Percentiles rank a stretch among this genome's conserved stretches.
phyloP scores from a whole-genome alignment of 2,329 filamentous ascomycete species.

The Fusarium nelsonii region DNA sequence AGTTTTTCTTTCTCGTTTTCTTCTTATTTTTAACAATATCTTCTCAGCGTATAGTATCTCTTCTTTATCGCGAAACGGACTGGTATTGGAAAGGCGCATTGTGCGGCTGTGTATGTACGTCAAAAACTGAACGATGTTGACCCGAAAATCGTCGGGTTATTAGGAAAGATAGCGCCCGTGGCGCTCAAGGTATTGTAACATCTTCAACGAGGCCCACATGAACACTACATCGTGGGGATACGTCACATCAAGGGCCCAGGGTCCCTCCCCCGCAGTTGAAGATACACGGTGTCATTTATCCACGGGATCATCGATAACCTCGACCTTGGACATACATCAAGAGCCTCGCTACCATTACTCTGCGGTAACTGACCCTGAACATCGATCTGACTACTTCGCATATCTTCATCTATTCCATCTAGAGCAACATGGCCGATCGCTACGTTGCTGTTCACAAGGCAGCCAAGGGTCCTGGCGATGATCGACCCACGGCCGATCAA shows the following conservation, averaged over 20 bases:
- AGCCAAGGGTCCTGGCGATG: not conserved
- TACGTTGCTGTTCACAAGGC: slow-evolving; percentile 14
- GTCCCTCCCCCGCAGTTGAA: not conserved
- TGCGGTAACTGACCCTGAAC: no score
- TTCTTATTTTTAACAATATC: no score
- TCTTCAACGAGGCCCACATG: not conserved
- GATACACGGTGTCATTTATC: accelerated
- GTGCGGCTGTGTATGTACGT: no score
- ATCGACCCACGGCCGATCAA: not conserved
- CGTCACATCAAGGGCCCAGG: not conserved
- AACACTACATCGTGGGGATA: not conserved
- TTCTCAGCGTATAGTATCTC: no score
- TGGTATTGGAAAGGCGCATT: no score
- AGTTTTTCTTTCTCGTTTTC: no score
- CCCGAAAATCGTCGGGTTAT: not conserved
- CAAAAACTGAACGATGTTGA: no score
- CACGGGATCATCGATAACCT: not conserved
- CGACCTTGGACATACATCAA: no score
- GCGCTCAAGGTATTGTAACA: not conserved
- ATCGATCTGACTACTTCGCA: no score
- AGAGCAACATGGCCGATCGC: slow-evolving; percentile 1
- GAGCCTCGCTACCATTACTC: no score
- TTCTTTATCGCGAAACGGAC: no score
- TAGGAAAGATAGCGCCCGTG: not conserved
- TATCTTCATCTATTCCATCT: no score